A percentile compares a stretch with the other conserved stretches of the same genome.
These are phyloP conservation scores for Hypoxylon sp. DNA, from an alignment of 2,329 filamentous ascomycete species.

Conservation along the genomic window DNA sequence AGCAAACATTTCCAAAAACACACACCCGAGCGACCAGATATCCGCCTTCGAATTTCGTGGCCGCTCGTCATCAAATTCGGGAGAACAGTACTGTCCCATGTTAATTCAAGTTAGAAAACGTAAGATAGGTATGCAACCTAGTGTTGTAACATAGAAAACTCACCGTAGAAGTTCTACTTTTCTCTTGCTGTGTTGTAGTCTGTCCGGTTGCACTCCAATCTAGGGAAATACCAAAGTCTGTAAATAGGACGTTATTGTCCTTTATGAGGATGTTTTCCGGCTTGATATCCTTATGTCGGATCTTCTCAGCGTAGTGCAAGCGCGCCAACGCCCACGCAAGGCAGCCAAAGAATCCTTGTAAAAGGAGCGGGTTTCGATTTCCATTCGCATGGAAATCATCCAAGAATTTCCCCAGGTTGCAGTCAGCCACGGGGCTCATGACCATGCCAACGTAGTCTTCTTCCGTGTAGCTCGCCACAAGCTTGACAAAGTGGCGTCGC, in stretches of 20 bases:
- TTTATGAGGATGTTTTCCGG: slow-evolving; percentile 3
- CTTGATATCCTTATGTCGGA: slow-evolving; percentile 6
- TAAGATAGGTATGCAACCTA: too few species aligned
- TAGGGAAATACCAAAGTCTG: slow-evolving; percentile 11
- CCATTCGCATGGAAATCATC: background rate
- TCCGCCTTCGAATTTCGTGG: slow-evolving; percentile 40
- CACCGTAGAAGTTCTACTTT: background rate
- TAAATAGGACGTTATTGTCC: background rate
- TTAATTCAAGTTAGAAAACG: too few species aligned
- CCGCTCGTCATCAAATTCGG: slow-evolving; percentile 28
- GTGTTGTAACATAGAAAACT: too few species aligned
- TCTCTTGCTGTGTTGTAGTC: slow-evolving; percentile 16
- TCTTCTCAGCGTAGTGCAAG: background rate
- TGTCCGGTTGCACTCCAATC: slow-evolving; percentile 35
- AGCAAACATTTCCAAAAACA: slow-evolving; percentile 44
- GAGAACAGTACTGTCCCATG: slow-evolving; percentile 5
- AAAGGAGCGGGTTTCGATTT: background rate
- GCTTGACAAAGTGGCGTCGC: slow-evolving; percentile 11
- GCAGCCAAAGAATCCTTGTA: slow-evolving; percentile 38
- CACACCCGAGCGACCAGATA: slow-evolving; percentile 44
- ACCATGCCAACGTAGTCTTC: slow-evolving; percentile 14
- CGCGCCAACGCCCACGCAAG: background rate
- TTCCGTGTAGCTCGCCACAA: slow-evolving; percentile 20
- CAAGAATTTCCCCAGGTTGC: slow-evolving; percentile 9
- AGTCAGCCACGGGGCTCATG: slow-evolving; percentile 11